These are phyloP conservation scores for Saccharomyces hybrid DNA, from an alignment of 1,139 yeast species.

Conservation along the genomic window DNA sequence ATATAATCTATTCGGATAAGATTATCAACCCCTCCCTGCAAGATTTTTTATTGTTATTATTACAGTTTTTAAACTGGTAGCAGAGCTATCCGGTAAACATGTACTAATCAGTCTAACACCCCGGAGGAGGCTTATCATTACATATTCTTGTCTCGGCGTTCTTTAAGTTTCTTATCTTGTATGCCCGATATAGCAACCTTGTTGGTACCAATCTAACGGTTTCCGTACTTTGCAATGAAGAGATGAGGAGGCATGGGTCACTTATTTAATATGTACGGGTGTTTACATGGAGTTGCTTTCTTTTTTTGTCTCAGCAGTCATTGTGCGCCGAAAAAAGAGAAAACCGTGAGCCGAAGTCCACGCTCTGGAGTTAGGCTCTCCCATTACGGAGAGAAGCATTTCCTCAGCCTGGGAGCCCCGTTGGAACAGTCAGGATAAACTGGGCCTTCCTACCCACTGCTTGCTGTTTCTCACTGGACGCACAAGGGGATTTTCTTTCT, in stretches of 20 bases:
- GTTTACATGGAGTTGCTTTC: too few relatives aligned
- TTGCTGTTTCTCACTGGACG: neutral
- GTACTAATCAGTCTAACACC: neutral
- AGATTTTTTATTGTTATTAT: neutral
- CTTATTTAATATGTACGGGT: neutral
- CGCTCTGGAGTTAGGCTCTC: neutral
- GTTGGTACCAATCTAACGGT: neutral
- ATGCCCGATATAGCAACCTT: neutral
- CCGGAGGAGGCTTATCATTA: neutral
- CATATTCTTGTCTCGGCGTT: neutral
- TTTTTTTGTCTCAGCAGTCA: neutral
- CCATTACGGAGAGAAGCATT: neutral
- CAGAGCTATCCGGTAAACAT: neutral
- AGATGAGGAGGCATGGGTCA: neutral
- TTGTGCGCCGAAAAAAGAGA: neutral
- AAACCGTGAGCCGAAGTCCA: neutral
- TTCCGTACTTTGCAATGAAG: neutral
- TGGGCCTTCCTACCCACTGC: neutral
- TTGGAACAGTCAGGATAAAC: neutral
- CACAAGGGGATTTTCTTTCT: neutral
- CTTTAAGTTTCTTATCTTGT: neutral
- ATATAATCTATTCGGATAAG: neutral
- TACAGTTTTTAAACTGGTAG: neutral
- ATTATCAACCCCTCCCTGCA: neutral
- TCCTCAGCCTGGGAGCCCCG: neutral